Percentiles rank a stretch among this genome's conserved stretches.
Evolutionary conservation across 179 eudicot species (phyloP).

Genomic region (Nepenthes alata): DNA sequence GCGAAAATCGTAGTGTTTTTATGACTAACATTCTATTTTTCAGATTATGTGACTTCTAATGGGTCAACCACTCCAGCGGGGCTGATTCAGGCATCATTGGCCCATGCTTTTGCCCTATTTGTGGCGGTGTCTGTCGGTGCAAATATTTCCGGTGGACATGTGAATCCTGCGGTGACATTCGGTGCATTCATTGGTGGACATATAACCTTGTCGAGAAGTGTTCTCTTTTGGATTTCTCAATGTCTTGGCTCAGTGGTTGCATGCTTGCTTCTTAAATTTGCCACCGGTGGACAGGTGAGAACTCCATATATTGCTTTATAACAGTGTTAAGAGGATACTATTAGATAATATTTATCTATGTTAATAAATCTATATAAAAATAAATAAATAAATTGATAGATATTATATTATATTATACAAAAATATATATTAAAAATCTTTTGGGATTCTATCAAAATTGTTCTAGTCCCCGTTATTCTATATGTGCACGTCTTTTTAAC

Average conservation of each 20-base stretch:
- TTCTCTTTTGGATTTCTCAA: conserved; percentile 42
- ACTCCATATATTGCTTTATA: not conserved
- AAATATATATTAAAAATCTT: too few relatives aligned
- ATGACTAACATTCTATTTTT: too few relatives aligned
- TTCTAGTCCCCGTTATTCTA: too few relatives aligned
- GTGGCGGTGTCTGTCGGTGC: conserved; percentile 46
- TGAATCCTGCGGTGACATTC: conserved; percentile 47
- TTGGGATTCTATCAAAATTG: too few relatives aligned
- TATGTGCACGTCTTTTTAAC: too few relatives aligned
- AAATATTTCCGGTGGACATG: conserved; percentile 45
- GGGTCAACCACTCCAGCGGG: conserved; percentile 38
- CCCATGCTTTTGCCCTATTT: conserved; percentile 38
- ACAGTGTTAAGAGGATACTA: too few relatives aligned
- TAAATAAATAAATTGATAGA: too few relatives aligned
- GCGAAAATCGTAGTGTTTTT: too few relatives aligned
- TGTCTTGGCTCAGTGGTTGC: conserved; percentile 44
- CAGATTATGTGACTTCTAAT: conserved; percentile 27
- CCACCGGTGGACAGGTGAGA: conserved; percentile 39
- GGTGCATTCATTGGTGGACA: conserved; percentile 47
- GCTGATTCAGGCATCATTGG: conserved; percentile 24
- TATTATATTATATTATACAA: too few relatives aligned
- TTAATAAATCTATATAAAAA: too few relatives aligned
- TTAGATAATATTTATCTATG: too few relatives aligned
- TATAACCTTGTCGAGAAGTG: conserved; percentile 22
- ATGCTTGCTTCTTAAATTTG: conserved; percentile 40